These are phyloP conservation scores for Bombardia bombarda DNA, from an alignment of 495 filamentous ascomycete species.

Conservation along the genomic window DNA sequence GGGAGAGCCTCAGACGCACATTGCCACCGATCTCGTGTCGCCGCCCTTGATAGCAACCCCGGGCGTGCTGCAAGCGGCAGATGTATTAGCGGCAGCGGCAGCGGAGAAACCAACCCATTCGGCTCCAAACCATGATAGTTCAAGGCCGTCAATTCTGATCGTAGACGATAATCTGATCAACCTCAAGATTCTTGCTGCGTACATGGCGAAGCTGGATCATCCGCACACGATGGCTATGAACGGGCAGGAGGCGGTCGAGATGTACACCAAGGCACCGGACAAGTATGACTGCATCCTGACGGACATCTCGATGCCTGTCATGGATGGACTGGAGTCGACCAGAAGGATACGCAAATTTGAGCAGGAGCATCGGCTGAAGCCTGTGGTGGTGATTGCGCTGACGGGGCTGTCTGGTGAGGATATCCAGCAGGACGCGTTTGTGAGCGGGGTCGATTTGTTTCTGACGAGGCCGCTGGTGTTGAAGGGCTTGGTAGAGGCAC, in stretches of 20 bases:
- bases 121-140: not conserved
- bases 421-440: conserved; percentile 59
- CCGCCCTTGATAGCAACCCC: no score
- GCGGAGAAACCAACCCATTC: not conserved
- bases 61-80: no score
- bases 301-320: conserved; percentile 67
- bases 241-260: conserved; percentile 50
- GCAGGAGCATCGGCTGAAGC: conserved; percentile 8
- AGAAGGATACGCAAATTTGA: conserved; percentile 55
- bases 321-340: conserved; percentile 61
- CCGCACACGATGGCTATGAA: conserved; percentile 47
- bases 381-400: conserved; percentile 49
- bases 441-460: conserved; percentile 62
- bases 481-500: conserved; percentile 21
- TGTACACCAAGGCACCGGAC: conserved; percentile 27
- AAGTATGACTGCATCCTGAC: conserved; percentile 37
- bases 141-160: conserved; percentile 19
- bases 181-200: conserved; percentile 38
- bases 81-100: not conserved
- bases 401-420: conserved; percentile 58
- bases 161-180: conserved; percentile 41
- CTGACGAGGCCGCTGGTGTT: conserved; percentile 61
- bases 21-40: no score
- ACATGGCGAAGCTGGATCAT: conserved; percentile 45
- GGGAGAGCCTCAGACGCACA: no score